Conservation (phyloP, 768 basidiomycete genomes). For the Auricularia sp. region DNA sequence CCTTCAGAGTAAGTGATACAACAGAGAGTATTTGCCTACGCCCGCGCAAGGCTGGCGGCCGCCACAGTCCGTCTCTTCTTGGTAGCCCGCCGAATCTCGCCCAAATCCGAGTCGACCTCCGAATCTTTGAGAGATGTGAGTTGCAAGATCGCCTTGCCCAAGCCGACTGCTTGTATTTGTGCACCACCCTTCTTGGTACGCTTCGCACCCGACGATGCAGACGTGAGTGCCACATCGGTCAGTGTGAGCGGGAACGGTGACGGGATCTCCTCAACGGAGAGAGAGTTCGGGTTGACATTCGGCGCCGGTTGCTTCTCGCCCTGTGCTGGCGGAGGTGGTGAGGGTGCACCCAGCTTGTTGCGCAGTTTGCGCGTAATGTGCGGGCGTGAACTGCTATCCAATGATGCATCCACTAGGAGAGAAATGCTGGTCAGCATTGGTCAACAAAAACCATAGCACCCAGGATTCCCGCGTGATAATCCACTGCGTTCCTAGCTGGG, state of each 20-base stretch:
- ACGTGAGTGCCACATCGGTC: constrained; percentile 25
- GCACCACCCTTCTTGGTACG: constrained; percentile 26
- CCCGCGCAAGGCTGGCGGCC: not conserved
- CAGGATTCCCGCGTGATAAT: no score
- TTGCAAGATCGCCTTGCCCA: constrained; percentile 62
- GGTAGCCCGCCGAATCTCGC: constrained; percentile 67
- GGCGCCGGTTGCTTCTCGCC: constrained; percentile 25
- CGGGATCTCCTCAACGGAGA: constrained; percentile 77
- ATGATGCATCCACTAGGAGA: constrained; percentile 44
- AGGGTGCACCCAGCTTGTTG: constrained; percentile 61
- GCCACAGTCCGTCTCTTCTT: constrained; percentile 42
- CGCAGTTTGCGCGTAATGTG: constrained; percentile 79
- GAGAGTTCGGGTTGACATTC: constrained; percentile 61
- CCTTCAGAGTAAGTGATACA: not conserved
- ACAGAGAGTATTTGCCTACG: not conserved
- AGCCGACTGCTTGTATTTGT: constrained; percentile 37
- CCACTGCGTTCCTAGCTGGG: no score
- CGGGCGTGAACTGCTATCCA: constrained; percentile 67
- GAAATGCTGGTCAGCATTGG: not conserved
- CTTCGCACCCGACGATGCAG: constrained; percentile 14
- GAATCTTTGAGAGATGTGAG: constrained; percentile 50
- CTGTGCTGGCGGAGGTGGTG: constrained; percentile 50
- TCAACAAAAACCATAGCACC: not conserved
- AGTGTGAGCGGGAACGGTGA: constrained; percentile 76
- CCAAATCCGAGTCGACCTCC: constrained; percentile 68